These are phyloP conservation scores for Nissolia schottii DNA, from an alignment of 306 rosid species.

Conservation along the genomic window DNA sequence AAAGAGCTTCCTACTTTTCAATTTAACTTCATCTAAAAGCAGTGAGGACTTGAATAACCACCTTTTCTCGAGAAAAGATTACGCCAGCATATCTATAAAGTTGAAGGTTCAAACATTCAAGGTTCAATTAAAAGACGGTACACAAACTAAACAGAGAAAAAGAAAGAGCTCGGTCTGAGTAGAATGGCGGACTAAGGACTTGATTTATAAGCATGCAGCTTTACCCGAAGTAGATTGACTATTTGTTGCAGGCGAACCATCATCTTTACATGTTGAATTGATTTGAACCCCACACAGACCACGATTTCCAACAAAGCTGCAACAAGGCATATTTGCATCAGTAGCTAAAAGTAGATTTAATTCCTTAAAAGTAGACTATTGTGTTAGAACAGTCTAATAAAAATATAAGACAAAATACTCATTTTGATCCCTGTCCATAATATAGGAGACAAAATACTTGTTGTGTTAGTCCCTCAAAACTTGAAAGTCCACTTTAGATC, in stretches of 20 bases:
- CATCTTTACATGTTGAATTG: conserved; percentile 61
- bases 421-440: too few relatives aligned
- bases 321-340: conserved; percentile 23
- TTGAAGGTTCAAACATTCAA: not conserved
- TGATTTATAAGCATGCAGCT: conserved; percentile 9
- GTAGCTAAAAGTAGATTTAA: conserved; percentile 1
- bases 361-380: not conserved
- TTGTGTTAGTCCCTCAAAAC: too few relatives aligned
- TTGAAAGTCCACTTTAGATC: too few relatives aligned
- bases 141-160: not conserved
- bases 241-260: conserved; percentile 44
- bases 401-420: not conserved
- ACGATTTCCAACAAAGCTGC: conserved; percentile 92
- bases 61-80: not conserved
- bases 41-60: not conserved
- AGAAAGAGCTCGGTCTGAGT: not conserved
- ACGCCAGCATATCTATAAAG: conserved; percentile 11
- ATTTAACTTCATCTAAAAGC: not conserved
- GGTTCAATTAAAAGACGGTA: not conserved
- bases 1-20: not conserved
- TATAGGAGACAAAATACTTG: too few relatives aligned
- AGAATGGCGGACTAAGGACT: conserved; percentile 19
- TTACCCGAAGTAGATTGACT: conserved; percentile 50
- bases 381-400: conserved; percentile 5
- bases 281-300: conserved; percentile 84